Base-by-base conservation (phyloP, 306 rosid species). In the Acmispon strigosus region DNA sequence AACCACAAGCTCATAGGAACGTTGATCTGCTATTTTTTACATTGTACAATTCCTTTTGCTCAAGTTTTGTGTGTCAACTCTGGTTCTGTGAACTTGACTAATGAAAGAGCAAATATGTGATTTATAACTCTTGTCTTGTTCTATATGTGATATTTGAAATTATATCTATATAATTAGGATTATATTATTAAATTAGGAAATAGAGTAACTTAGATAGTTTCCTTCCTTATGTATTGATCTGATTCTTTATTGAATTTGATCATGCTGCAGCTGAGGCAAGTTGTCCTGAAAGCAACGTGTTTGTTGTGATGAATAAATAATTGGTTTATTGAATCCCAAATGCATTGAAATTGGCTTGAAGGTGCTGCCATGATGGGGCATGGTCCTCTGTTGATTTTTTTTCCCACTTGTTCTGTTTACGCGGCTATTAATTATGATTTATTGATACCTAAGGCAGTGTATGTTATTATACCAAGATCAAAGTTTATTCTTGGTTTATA, bases 1-100 rank as follows among this genome's bases (percentile, higher is more conserved):
- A 72, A 69, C 45, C 79, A 65, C 88, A 48, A 87, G 91, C 74
- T 88, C 89, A 88, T 45, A 59, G 60, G 75, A 70, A 81, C 77
- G 29, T 64, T 72, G 49, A 79, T 74, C 22, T 43, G 76, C 10
- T 42, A 62, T 50, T 69, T 74, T 50, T 69, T 74, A 37, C 77
- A 52, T 57, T 83, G 84, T 87, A 76, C 32, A 50, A 82, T 71
- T 66, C 64, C 29, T 79, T 68, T 82, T 76, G 72, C 51, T 54
- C 24, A 7, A 71, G 73, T 56, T 75, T 63, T 66, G 69, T 75
- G 42, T 70, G 18, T 45, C 64, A 58, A 77, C 67, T 74, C 71
- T 77, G 55, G 65, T 72, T 44, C 53, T 67, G 77, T 76, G 63
- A 79, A 79, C 34, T 79, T 69, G 79, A 83, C 77, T 78, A 71